Base-by-base conservation (phyloP, 495 filamentous ascomycete genomes). In the Penicillium desertorum region DNA sequence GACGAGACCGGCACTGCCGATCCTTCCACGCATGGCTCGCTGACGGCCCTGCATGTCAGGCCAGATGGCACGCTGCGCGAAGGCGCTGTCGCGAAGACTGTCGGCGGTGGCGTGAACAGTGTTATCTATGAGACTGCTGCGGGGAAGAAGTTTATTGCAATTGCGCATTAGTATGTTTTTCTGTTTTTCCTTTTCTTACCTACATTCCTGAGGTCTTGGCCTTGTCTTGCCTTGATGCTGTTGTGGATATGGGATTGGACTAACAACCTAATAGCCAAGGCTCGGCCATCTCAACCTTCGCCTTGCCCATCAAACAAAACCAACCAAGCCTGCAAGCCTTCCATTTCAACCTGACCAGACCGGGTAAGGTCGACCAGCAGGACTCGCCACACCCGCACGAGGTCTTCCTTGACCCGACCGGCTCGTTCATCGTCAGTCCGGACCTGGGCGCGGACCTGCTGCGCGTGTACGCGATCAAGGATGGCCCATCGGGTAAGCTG, bases 381-480 rank as follows among this genome's bases (percentile, higher is more conserved):
- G 79, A 85, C 7, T 72, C 75, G 4, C 76, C 89, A n/a, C 88
- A 88, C 63, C 87, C 88, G 10, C 89, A 93, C 61, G 72, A 88
- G 52, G 82, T 80, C 29, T 62, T 90, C 60, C 66, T 91, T 23
- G 89, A 93, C 64, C 89, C 89, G 16, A 86, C 85, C 0, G 82
- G 78, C 1, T 63, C 74, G 22, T 92, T 83, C 71, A 62, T 89
- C 17, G 58, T 91, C 0, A 76, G 84, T 8, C 87, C 89, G 10
- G 89, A 93, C 56, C 75, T 93, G 6, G 88, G 89, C 47, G 78
- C 84, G 17, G 89, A 93, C 62, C 62, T 86, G n/a, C 58, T 91
- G 43, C 85, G 83, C 52, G 70, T 91, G 41, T 90, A 83, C 69
- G 61, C 64, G 27, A 81, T 87, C 57, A 69, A 85, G 56, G 70